Base-by-base conservation (phyloP, 306 rosid genomes). In the Phaseolus lunatus region DNA sequence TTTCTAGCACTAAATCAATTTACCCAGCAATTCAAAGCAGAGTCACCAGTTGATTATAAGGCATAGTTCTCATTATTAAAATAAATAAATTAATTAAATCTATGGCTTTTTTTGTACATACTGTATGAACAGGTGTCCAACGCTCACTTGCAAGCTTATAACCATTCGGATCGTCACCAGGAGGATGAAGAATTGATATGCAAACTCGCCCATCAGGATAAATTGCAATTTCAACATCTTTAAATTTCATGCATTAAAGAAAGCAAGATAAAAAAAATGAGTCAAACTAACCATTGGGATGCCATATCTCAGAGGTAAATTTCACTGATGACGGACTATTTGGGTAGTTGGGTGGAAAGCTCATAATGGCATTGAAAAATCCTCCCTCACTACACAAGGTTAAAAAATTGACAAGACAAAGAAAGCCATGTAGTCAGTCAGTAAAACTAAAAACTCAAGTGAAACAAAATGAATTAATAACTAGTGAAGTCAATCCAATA, bases 141-240 rank as follows among this genome's bases (percentile, higher is more conserved):
- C n/a, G n/a, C n/a, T n/a, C n/a, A n/a, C n/a, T n/a, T n/a, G n/a
- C n/a, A n/a, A n/a, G n/a, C n/a, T 94, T 97, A 22, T 94, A 94
- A 73, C 98, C 98, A 87, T 94, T 94, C 9, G 97, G 98, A 59
- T 94, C 98, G 0, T 94, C 98, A 45, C 98, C 98, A 7, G 98
- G 98, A 33, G 98, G 98, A 77, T 94, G 98, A 82, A 94, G 98
- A 72, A 94, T 94, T 48, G 98, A 94, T 76, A 94, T 94, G 84
- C 98, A 94, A 69, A 94, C 98, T 66, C 98, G 92, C n/a, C 98
- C 98, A 85, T 94, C 98, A 3, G 96, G 87, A 89, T 94, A 94
- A 64, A 94, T 97, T 94, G 83, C 65, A 82, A 68, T 67, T 68
- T 7, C 47, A 37, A 74, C 48, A 49, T 49, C 22, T 72, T 68